Conservation (phyloP, 306 rosid genomes). For the Fagus sylvatica region DNA sequence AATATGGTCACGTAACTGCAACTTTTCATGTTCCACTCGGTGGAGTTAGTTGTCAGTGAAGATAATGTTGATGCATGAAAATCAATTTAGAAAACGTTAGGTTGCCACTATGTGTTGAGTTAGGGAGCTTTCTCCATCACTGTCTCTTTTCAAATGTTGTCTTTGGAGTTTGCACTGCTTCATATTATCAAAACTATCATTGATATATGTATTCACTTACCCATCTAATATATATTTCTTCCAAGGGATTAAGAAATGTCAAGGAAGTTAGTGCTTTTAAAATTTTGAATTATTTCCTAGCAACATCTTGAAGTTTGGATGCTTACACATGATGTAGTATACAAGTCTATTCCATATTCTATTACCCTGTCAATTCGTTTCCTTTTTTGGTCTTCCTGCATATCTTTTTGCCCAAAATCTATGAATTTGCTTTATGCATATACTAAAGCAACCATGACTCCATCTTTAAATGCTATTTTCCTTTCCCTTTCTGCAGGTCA, state of each 20-base stretch:
- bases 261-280: neutral
- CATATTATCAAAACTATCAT: no score
- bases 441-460: neutral
- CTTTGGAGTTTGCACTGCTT: no score
- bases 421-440: neutral
- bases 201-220: no score
- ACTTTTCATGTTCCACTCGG: no score
- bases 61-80: no score
- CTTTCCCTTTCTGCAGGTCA: conserved; percentile 54
- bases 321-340: neutral
- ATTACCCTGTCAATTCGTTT: neutral
- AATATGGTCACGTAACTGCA: no score
- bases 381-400: neutral
- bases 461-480: conserved; percentile 18
- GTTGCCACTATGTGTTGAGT: no score
- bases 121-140: no score
- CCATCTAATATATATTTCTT: neutral
- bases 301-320: neutral
- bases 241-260: neutral
- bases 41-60: no score
- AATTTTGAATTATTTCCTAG: neutral
- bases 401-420: neutral
- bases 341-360: neutral
- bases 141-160: no score
- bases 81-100: no score